Evolutionary conservation across 2,329 filamentous ascomycete species (phyloP), one percentile per base, ranked within the genome.

Genomic region (Myriosclerotinia duriaeana): DNA sequence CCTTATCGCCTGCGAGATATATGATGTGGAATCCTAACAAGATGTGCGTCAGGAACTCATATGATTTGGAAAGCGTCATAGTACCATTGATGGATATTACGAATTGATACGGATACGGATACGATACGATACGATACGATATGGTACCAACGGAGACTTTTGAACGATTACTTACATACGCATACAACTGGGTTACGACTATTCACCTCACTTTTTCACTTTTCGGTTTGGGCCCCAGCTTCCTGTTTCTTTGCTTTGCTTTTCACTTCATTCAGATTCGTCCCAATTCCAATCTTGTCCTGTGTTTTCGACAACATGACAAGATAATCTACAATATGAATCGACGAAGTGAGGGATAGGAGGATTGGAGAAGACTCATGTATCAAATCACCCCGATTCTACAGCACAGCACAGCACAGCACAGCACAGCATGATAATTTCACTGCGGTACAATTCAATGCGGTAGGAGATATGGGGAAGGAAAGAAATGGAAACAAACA

Each of bases 161-260:
- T 36, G 56, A 59, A 22, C 26, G 56, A 59, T 59, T 59, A 48
- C 56, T 22, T 48, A 58, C 40, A 34, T 58, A 44, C 38, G 44
- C 40, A 34, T 14, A 34, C 55, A 14, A 58, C 26, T n/a, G 40
- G 55, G 20, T 22, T 59, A 59, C 26, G 56, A 36, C 20, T 48
- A 48, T 48, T 48, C 20, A 17, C 26, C 6, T 52, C 22, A 7
- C 26, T 52, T 30, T 20, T n/a, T 36, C 17, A 5, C 15, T 11
- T n/a, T 36, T 12, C 17, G 3, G 0, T n/a, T 59, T 46, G 36
- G 5, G 22, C 42, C 15, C 17, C 20, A 17, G 12, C 17, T 54
- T 15, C 9, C 6, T 14, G 26, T 22, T 30, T 9, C 6, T 6
- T 17, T 30, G 55, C 9, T 48, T 22, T 5, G 38, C 12, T 12